Percentiles rank a stretch among this genome's conserved stretches.
Conservation (phyloP, 2,329 filamentous ascomycete species). For the Beauveria medogensis region DNA sequence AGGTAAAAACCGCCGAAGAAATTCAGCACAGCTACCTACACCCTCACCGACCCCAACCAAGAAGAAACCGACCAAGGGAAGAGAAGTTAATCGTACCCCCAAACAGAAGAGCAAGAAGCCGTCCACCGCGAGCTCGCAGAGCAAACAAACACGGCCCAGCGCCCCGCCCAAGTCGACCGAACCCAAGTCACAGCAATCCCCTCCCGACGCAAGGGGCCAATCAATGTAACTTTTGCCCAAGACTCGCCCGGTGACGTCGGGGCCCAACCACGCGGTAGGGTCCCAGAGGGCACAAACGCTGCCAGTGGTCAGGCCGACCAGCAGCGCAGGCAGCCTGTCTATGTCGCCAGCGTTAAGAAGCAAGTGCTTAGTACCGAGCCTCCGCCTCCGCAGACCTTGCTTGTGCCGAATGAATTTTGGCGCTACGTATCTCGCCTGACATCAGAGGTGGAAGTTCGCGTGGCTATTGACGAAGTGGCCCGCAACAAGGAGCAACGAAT, state of each 20-base stretch:
- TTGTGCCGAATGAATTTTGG: conserved; percentile 2
- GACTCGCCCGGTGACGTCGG: background rate
- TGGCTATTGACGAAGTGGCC: conserved; percentile 52
- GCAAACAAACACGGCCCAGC: conserved; percentile 15
- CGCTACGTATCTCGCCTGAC: conserved; percentile 38
- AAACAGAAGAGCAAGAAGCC: conserved; percentile 22
- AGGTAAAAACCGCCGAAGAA: conserved; percentile 28
- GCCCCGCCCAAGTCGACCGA: conserved; percentile 11
- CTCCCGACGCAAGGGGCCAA: background rate
- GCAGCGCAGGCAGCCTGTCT: background rate
- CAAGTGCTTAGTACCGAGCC: background rate
- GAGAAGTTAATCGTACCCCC: conserved; percentile 25
- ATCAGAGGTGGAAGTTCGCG: conserved; percentile 53
- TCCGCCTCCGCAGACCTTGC: background rate
- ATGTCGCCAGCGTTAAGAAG: background rate
- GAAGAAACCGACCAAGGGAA: conserved; percentile 16
- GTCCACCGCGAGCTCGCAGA: conserved; percentile 12
- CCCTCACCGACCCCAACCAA: conserved; percentile 20
- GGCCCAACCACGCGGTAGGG: background rate
- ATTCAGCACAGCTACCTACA: conserved; percentile 17
- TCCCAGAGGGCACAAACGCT: background rate
- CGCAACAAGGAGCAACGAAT: conserved; percentile 27
- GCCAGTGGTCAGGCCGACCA: background rate
- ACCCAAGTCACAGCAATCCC: conserved; percentile 24
- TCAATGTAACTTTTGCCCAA: background rate